These are phyloP conservation scores for Anisogramma anomala DNA, from an alignment of 2,329 filamentous ascomycete species.

Conservation along the genomic window DNA sequence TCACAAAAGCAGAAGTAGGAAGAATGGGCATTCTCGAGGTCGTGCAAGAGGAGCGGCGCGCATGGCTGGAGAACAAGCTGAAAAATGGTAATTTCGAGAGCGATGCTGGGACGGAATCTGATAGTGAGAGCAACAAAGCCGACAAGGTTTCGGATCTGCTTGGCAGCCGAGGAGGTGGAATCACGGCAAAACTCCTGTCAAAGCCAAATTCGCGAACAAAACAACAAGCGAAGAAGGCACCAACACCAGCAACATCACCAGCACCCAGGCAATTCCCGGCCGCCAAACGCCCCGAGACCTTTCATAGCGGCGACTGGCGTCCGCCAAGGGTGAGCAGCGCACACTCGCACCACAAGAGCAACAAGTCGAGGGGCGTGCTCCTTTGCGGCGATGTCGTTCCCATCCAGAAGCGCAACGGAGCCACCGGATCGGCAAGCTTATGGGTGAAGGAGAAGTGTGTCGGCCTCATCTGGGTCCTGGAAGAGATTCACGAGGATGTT, in stretches of 20 bases:
- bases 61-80: constrained; percentile 83
- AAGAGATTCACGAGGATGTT: constrained; percentile 94
- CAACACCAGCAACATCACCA: neutral
- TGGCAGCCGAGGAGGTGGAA: constrained; percentile 59
- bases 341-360: constrained; percentile 52
- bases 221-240: constrained; percentile 5
- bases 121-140: constrained; percentile 23
- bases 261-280: constrained; percentile 38
- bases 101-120: constrained; percentile 27
- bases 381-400: constrained; percentile 97
- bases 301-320: constrained; percentile 44
- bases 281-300: constrained; percentile 50
- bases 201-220: constrained; percentile 58
- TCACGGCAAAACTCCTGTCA: constrained; percentile 78
- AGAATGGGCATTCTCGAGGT: constrained; percentile 94
- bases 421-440: constrained; percentile 81
- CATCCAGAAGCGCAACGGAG: constrained; percentile 89
- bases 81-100: constrained; percentile 45
- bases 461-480: constrained; percentile 91
- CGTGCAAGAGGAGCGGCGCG: constrained; percentile 75
- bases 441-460: constrained; percentile 98
- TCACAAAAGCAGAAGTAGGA: constrained; percentile 87
- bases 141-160: constrained; percentile 40
- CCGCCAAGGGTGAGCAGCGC: constrained; percentile 36
- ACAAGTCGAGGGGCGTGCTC: constrained; percentile 61